Evolutionary conservation across 257 asterid species (phyloP), one percentile per base, ranked within the genome.

Genomic region (Solanum chilense): DNA sequence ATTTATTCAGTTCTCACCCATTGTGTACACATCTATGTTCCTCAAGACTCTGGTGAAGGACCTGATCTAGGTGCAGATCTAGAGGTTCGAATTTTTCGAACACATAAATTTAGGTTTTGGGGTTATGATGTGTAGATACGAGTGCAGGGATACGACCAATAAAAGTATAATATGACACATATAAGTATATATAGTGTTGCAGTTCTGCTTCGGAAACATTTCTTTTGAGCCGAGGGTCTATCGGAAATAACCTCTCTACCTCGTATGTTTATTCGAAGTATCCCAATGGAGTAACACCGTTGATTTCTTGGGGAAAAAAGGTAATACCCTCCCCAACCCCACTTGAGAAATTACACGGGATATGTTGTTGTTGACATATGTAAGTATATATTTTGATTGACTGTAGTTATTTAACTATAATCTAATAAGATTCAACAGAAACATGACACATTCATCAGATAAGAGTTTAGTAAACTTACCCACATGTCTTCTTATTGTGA

Each of bases 401-500:
- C 11, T 10, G 11, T 62, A 62, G 31, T 62, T 23, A 10, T 62
- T 62, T 29, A 62, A 23, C 31, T 62, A 62, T 23, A 23, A 62
- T 62, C 70, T 23, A 62, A 10, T 10, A 11, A 64, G 71, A 64
- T 25, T 64, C 16, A 18, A n/a, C 25, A 56, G 83, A 42, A 13
- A 76, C 37, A n/a, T 76, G 23, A 80, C 1, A 29, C 68, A 9
- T 80, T 47, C 85, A 29, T 80, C 68, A 29, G 20, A 80, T 25
- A 47, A 29, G 44, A 47, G 62, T 47, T 80, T 12, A 47, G 69
- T 80, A 49, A 18, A 29, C 86, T 20, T 88, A 80, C 88, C 86
- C 82, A 44, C 86, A 85, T n/a, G 99, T 96, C 91, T 93, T 97
- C 93, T 96, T 95, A 87, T 97, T 97, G 93, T 97, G 99, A 80